Conservation (phyloP, 176 grass and related monocot species). For the Musa beccarii region DNA sequence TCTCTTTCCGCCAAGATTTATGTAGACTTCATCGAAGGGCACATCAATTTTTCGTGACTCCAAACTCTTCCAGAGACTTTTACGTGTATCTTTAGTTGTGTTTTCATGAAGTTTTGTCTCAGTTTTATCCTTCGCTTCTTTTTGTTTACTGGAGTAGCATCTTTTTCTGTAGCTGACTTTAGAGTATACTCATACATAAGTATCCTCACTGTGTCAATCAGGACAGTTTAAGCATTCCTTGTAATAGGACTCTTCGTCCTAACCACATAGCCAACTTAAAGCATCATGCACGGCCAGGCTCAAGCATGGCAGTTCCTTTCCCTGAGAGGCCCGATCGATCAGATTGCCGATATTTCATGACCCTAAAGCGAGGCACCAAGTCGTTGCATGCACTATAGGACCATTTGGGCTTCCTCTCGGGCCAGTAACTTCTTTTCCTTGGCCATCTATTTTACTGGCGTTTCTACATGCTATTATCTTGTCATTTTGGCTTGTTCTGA, state of each 20-base stretch:
- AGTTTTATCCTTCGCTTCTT: background rate
- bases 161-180: background rate
- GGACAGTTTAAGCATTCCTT: background rate
- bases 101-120: background rate
- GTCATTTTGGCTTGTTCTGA: background rate
- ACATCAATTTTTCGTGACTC: background rate
- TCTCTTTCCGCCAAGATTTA: no score
- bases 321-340: conserved; percentile 37
- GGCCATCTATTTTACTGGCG: background rate
- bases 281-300: conserved; percentile 3
- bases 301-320: conserved; percentile 17
- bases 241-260: background rate
- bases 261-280: conserved; percentile 12
- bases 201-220: background rate
- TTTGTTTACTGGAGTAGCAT: background rate
- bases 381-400: conserved; percentile 16
- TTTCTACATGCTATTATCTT: background rate
- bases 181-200: background rate
- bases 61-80: background rate
- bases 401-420: conserved; percentile 32
- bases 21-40: background rate
- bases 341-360: conserved; percentile 35
- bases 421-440: conserved; percentile 27
- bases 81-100: background rate
- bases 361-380: conserved; percentile 29